A percentile compares a stretch with the other conserved stretches of the same genome.
Conservation (phyloP, 129 eudicot genomes). For the Flaveria bidentis region DNA sequence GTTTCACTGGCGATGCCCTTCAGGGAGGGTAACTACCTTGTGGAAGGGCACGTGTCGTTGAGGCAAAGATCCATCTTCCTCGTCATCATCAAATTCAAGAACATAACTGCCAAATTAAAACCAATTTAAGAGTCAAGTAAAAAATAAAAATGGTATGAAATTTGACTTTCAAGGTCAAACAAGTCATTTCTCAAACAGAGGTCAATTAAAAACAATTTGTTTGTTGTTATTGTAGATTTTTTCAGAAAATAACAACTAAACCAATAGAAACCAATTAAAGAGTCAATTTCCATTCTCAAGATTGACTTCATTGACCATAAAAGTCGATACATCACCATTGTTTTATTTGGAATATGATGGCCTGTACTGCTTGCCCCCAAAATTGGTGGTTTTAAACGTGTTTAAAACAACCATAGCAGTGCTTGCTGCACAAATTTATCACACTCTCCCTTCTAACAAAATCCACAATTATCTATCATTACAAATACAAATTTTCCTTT, state of each 20-base stretch:
- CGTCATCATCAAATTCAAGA: slow-evolving; percentile 82
- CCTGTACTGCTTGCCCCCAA: background rate
- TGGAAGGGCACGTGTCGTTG: slow-evolving; percentile 69
- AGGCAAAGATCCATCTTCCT: slow-evolving; percentile 79
- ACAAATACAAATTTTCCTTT: background rate
- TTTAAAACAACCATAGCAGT: background rate
- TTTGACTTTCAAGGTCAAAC: slow-evolving; percentile 14
- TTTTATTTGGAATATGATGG: background rate
- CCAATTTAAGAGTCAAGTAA: background rate
- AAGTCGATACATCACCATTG: background rate
- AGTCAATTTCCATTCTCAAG: background rate
- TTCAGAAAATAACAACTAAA: background rate
- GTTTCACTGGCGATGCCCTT: slow-evolving; percentile 80
- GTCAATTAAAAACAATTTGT: background rate
- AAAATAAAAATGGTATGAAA: background rate
- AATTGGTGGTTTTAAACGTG: background rate
- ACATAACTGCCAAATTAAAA: slow-evolving; percentile 46
- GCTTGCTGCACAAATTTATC: background rate
- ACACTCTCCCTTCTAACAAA: background rate
- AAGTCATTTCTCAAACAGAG: background rate
- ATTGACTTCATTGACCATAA: slow-evolving; percentile 6
- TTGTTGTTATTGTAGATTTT: background rate
- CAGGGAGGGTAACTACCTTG: slow-evolving; percentile 76
- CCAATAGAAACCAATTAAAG: background rate
- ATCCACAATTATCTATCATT: no score